Evolutionary conservation across 2,329 filamentous ascomycete species (phyloP).

Genomic region (Escovopsis sp.): DNA sequence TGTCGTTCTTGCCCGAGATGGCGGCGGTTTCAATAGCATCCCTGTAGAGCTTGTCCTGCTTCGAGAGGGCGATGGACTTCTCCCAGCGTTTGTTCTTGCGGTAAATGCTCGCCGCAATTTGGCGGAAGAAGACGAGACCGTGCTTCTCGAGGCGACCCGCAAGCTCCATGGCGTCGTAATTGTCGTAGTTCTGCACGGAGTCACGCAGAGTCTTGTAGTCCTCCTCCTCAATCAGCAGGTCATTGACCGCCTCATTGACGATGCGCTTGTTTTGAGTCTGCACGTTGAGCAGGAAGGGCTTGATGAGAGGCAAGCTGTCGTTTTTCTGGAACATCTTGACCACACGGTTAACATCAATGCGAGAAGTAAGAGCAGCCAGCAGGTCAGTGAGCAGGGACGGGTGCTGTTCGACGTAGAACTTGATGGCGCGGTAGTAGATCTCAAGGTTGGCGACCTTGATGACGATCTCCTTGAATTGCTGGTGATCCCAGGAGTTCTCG

Average conservation of each 20-base stretch:
- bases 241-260: constrained; percentile 96
- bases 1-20: constrained; percentile 74
- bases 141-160: constrained; percentile 91
- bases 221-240: constrained; percentile 93
- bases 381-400: constrained; percentile 92
- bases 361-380: constrained; percentile 75
- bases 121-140: constrained; percentile 96
- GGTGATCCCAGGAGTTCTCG: constrained; percentile 96
- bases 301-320: constrained; percentile 94
- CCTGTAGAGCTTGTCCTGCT: constrained; percentile 99
- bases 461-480: constrained; percentile 97
- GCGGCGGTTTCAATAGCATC: constrained; percentile 97
- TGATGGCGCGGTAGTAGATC: constrained; percentile 95
- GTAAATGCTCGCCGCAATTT: constrained; percentile 96
- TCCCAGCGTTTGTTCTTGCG: constrained; percentile 99
- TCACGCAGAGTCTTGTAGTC: constrained; percentile 98
- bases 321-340: constrained; percentile 98
- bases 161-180: constrained; percentile 90
- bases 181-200: constrained; percentile 97
- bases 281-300: constrained; percentile 94
- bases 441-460: constrained; percentile 97
- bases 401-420: constrained; percentile 96
- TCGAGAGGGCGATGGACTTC: constrained; percentile 92
- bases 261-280: constrained; percentile 95
- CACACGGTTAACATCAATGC: constrained; percentile 97